Evolutionary conservation across 2,329 filamentous ascomycete species (phyloP), one percentile per base, ranked within the genome.

Genomic region (Dactylellina sp.): DNA sequence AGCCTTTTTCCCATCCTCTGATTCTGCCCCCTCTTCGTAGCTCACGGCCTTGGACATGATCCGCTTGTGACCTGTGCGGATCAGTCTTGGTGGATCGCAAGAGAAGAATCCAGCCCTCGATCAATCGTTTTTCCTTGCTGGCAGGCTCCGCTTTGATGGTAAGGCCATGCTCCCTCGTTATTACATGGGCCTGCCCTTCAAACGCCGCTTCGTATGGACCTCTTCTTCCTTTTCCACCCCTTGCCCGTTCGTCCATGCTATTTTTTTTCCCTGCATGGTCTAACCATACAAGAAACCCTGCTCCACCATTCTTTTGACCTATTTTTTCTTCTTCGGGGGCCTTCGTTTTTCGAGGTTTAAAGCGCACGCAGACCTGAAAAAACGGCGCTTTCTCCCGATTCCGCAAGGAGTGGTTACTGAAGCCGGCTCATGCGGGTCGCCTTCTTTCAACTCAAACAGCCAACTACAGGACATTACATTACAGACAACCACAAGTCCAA

Each of bases 311-410:
- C 65, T 71, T 70, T 63, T 28, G n/a, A 18, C 47, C 46, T 59
- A 52, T 71, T 59, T 59, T 55, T 64, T 63, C 52, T 59, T 63
- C 46, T 59, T 57, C 18, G 47, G 46, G 12, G 66, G 24, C 18
- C 37, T 55, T 59, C 12, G 25, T 25, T 60, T 35, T 50, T 57
- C 37, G 59, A 59, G 66, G 66, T 71, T 71, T 63, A 63, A 53
- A 71, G 66, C 66, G 52, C 66, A 63, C 66, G 52, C 66, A 72
- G 59, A 72, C 66, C 59, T 64, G 66, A 72, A 72, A 72, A 72
- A 72, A 65, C 60, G 68, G 68, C 68, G 68, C 68, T 72, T 72
- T 72, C 68, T 72, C 68, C 68, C 68, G 68, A 72, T 65, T 72
- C 68, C 68, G 68, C 60, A 72, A 72, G 68, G 68, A 65, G 59